Base-by-base conservation (phyloP, 441 rosid genomes). In the Francoa sonchifolia region DNA sequence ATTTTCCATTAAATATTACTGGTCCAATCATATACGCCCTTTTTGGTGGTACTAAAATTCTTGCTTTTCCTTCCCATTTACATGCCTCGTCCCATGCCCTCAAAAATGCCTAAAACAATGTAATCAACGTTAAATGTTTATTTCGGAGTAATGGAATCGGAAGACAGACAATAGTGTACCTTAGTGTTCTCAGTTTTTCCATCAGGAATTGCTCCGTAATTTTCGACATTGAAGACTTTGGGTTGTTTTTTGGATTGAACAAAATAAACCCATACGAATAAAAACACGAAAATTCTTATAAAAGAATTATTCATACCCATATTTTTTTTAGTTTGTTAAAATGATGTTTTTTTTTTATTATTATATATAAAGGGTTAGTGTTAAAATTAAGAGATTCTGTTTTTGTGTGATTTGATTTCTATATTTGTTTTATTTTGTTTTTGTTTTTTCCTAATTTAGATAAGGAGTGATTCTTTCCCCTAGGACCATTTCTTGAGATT, bases 161-260 rank as follows among this genome's bases (percentile, higher is more conserved):
- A 14, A 2, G 4, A 6, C 12, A 1, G 9, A 2, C 1, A 12
- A n/a, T n/a, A n/a, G n/a, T n/a, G n/a, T n/a, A 62, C 56, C 54
- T 58, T 27, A 17, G 10, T 34, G 19, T 54, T 31, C 12, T 54
- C 52, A 19, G 55, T 49, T 33, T 40, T 35, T 21, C 54, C 65
- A 10, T 58, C 50, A 21, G 36, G 28, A 6, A 16, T 19, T 8
- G 40, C 40, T 5, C 40, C 40, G 5, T 3, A 36, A 9, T 36
- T 8, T 6, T 18, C 10, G 3, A 36, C 40, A 36, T 36, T 8
- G 22, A 36, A 33, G 2, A 33, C 37, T 13, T 33, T 33, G 37
- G n/a, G n/a, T n/a, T n/a, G n/a, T n/a, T n/a, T n/a, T n/a, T n/a
- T n/a, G n/a, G n/a, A n/a, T n/a, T n/a, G n/a, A 7, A 23, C 3